Percentiles rank a stretch among this genome's conserved stretches.
Evolutionary conservation across 306 rosid species (phyloP).

Genomic region (Quercus engelmannii): DNA sequence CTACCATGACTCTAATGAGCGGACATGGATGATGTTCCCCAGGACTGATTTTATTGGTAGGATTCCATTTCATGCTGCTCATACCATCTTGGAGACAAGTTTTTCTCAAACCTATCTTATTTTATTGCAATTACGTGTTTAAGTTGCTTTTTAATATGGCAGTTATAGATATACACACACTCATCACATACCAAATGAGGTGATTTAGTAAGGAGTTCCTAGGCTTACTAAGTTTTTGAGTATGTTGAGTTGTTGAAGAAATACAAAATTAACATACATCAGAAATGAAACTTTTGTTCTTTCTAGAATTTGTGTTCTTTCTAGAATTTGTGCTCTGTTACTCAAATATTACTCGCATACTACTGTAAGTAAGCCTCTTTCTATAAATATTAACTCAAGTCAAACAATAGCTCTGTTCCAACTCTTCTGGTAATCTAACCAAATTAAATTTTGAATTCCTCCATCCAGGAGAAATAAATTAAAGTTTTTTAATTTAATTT

Average conservation of each 20-base stretch:
- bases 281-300: background rate
- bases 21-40: constrained; percentile 78
- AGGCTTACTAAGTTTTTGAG: background rate
- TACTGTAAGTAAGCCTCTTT: background rate
- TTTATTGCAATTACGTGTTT: background rate
- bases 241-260: background rate
- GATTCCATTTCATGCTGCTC: constrained; percentile 88
- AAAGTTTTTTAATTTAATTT: no score
- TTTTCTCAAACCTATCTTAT: background rate
- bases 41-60: constrained; percentile 80
- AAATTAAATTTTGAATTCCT: background rate
- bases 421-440: background rate
- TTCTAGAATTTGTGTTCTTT: background rate
- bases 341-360: background rate
- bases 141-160: background rate
- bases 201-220: background rate
- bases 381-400: background rate
- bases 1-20: constrained; percentile 68
- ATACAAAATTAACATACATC: background rate
- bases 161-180: background rate
- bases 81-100: constrained; percentile 75
- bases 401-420: background rate
- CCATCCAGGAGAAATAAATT: background rate
- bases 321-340: background rate
- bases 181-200: background rate